Evolutionary conservation across 495 filamentous ascomycete species (phyloP).

Genomic region (Penicillium daleae): DNA sequence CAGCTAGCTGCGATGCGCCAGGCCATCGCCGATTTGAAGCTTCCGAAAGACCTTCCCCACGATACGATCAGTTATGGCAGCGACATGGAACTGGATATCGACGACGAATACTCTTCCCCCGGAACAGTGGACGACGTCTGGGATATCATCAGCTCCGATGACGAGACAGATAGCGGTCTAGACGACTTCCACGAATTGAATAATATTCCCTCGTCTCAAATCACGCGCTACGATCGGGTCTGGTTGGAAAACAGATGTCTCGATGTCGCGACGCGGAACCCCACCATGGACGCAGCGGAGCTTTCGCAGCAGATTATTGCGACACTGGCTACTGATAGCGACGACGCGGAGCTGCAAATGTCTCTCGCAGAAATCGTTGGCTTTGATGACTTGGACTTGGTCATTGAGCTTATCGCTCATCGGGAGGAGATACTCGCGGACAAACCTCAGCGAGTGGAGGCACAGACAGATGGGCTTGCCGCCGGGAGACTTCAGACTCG

Average conservation of each 20-base stretch:
- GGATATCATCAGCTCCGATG: conserved; percentile 82
- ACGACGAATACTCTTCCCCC: conserved; percentile 63
- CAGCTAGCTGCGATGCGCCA: conserved; percentile 73
- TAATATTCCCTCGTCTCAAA: conserved; percentile 18
- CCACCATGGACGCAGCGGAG: conserved; percentile 62
- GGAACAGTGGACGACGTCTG: conserved; percentile 80
- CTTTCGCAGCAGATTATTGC: conserved; percentile 74
- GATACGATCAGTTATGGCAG: conserved; percentile 53
- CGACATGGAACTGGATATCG: conserved; percentile 62
- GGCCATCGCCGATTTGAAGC: conserved; percentile 70
- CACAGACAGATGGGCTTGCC: conserved; percentile 55
- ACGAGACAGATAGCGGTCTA: conserved; percentile 57
- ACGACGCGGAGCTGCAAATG: conserved; percentile 85
- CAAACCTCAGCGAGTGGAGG: conserved; percentile 37
- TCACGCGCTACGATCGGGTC: conserved; percentile 36
- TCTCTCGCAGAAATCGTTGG: conserved; percentile 88
- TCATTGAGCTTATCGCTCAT: conserved; percentile 80
- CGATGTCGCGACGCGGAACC: conserved; percentile 58
- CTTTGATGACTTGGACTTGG: conserved; percentile 87
- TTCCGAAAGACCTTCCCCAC: conserved; percentile 50
- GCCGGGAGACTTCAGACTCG: conserved; percentile 66
- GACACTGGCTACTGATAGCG: conserved; percentile 64
- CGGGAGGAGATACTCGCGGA: conserved; percentile 62
- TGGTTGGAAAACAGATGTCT: conserved; percentile 74
- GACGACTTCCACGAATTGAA: conserved; percentile 35